These are phyloP conservation scores for Tetraselmis chui DNA, from an alignment of 139 green algal genomes.

Conservation along the genomic window DNA sequence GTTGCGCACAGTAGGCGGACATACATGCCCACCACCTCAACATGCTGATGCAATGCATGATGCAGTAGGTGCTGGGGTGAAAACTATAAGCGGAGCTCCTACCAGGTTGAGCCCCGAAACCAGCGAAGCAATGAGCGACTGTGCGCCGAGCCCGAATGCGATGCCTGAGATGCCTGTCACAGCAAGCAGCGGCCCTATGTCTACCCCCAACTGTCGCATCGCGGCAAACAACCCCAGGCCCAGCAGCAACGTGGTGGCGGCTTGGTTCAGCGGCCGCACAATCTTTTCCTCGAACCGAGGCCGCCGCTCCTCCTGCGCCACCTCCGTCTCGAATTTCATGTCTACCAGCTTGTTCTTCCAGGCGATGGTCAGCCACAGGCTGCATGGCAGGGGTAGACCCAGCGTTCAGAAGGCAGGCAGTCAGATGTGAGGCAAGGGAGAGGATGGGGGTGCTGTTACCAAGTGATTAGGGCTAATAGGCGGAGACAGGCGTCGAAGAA, in stretches of 20 bases:
- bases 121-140: conserved; percentile 19
- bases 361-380: neutral
- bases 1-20: too few relatives aligned
- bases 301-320: neutral
- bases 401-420: neutral
- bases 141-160: conserved; percentile 30
- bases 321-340: neutral
- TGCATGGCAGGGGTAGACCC: neutral
- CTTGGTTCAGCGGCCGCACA: neutral
- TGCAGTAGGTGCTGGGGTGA: neutral
- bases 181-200: conserved; percentile 28
- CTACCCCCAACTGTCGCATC: conserved; percentile 20
- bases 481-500: neutral
- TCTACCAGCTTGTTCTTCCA: neutral
- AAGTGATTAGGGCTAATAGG: neutral
- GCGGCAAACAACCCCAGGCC: neutral
- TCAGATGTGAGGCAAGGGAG: neutral
- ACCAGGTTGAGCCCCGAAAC: conserved; percentile 24
- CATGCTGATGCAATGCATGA: neutral
- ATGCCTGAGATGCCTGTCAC: conserved; percentile 25
- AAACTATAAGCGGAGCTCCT: neutral
- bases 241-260: neutral
- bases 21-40: neutral
- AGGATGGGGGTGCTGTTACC: neutral
- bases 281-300: neutral